Evolutionary conservation across 768 basidiomycete species (phyloP), one percentile per base, ranked within the genome.

Genomic region (Tylopilus plumbeoviolaceoides): DNA sequence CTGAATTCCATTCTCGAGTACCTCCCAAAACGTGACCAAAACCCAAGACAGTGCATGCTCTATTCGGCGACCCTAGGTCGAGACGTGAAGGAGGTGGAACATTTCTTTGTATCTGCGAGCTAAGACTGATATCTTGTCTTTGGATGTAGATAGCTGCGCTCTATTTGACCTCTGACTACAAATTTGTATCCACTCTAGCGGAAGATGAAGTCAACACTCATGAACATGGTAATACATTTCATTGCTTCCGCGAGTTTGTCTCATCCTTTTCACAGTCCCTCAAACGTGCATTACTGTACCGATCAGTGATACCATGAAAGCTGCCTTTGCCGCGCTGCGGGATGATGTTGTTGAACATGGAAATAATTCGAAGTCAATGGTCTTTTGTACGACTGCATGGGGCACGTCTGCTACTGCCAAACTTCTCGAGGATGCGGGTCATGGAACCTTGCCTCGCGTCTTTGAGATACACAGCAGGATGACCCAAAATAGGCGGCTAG

Each of bases 31-130:
- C 67, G 69, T 41, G 75, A 73, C 45, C 72, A 77, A 53, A 75
- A 82, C 10, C 81, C 78, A 5, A 77, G 86, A 54, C 87, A 82
- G 72, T 72, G 84, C 66, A 55, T 89, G 75, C 70, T 80, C 71
- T 90, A 87, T 63, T 87, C 85, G 4, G 88, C 87, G 1, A 89
- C 88, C 0, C 78, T 90, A 71, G 83, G 85, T 50, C 70, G 78
- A n/a, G 84, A 85, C 41, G 83, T 89, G 23, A 77, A 77, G 49
- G 64, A 78, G 66, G 77, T 81, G 51, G 59, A 71, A 48, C 47
- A 50, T 30, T 41, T 42, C 12, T 21, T 8, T 10, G 2, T n/a
- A 5, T 7, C 14, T n/a, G 10, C 10, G 5, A 21, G 28, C n/a
- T 3, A 40, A 21, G 18, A 40, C 48, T 56, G 5, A 58, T 18